Base-by-base conservation (phyloP, 2,329 filamentous ascomycete species). In the Paracamarosporium sp. region DNA sequence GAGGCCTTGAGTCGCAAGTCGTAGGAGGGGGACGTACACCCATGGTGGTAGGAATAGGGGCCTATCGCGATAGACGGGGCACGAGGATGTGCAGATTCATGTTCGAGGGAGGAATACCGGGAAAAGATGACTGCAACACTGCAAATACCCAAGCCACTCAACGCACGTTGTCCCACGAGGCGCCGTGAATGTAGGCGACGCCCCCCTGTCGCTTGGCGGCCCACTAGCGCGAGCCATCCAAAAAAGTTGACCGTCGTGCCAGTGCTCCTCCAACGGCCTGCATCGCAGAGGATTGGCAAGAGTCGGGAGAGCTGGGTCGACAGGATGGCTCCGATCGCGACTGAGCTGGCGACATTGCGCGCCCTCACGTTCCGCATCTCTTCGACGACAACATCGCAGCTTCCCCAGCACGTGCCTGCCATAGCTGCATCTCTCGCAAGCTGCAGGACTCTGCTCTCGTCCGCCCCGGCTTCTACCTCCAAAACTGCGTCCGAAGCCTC, bases 391-490 rank as follows among this genome's bases (percentile, higher is more conserved):
- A 82, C 86, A n/a, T 80, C 86, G 45, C 88, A 94, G 63, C 86
- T 97, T 5, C 91, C 92, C 55, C 84, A 86, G 53, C 83, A 93
- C 48, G 85, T 91, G 57, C 88, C 91, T 30, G 85, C 86, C 59
- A 86, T 97, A 62, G 86, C 85, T 48, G 75, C 80, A 48, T 80
- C 80, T 15, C 73, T 89, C 50, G 79, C 79, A 65, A 81, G 81
- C 69, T 88, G 85, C 76, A 80, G 76, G 63, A 76, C 82, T 45
- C 72, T 90, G 27, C 81, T 96, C 33, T 90, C 91, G 4, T 79
- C 84, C 5, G 78, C 87, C 7, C 84, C 86, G 59, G 74, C 70
- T 30, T 81, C 85, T 57, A 84, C 85, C 54, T 78, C 80, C 60
- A 89, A 88, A 66, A 82, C 86, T 55, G 85, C 83, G 6, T 85